phyloP scores from a whole-genome alignment of 345 rosid genomes.

The Acer campestre region DNA sequence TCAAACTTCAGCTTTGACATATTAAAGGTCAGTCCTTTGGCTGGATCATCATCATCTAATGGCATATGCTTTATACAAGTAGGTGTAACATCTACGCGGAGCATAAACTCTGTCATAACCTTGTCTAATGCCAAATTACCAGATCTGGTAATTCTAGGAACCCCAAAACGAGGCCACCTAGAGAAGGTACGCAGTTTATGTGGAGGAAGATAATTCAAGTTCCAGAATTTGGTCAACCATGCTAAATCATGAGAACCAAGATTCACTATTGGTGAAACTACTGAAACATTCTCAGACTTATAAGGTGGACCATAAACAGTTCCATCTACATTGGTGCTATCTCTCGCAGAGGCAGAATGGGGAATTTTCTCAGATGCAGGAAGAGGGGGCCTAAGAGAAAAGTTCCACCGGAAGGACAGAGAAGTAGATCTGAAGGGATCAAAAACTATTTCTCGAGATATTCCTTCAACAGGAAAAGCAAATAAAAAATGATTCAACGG shows the following conservation, averaged over 20 bases:
- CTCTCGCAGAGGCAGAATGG: constrained; percentile 43
- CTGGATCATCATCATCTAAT: constrained; percentile 89
- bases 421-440: constrained; percentile 98
- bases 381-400: constrained; percentile 68
- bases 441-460: constrained; percentile 74
- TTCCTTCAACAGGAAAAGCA: constrained; percentile 87
- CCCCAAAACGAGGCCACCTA: constrained; percentile 94
- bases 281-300: constrained; percentile 45
- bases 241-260: constrained; percentile 97
- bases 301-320: constrained; percentile 34
- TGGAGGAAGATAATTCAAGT: constrained; percentile 85
- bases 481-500: constrained; percentile 89
- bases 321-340: constrained; percentile 35
- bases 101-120: constrained; percentile 96
- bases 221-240: constrained; percentile 86
- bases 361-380: constrained; percentile 36
- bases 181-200: constrained; percentile 90
- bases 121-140: constrained; percentile 93
- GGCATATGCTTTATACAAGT: constrained; percentile 70
- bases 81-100: constrained; percentile 86
- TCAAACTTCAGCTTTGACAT: constrained; percentile 87
- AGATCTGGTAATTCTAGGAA: constrained; percentile 77
- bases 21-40: constrained; percentile 79
- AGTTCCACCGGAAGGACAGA: constrained; percentile 88
- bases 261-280: constrained; percentile 61